These are phyloP conservation scores for Didymella arachidicola DNA, from an alignment of 2,329 filamentous ascomycete genomes.

Conservation along the genomic window DNA sequence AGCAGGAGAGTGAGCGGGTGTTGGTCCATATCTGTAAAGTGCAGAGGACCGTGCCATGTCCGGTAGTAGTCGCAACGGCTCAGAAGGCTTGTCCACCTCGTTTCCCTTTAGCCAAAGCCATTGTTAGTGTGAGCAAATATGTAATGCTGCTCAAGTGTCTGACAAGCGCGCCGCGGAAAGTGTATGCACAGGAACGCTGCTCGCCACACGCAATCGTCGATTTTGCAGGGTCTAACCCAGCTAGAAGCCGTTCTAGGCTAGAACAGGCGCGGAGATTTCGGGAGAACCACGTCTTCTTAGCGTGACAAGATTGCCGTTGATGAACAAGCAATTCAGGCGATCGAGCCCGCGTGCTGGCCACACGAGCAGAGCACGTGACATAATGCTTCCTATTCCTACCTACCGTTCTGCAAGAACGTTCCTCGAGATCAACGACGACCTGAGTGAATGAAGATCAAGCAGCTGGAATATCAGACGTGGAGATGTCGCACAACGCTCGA, in stretches of 20 bases:
- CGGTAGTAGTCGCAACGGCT: neutral
- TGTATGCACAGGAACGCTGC: neutral
- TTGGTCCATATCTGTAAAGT: conserved; percentile 3
- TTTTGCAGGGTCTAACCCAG: conserved; percentile 2
- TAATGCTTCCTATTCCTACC: too few species aligned
- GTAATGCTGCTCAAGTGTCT: neutral
- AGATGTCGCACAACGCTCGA: neutral
- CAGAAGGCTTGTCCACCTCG: neutral
- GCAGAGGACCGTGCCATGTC: neutral
- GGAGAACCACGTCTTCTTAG: neutral
- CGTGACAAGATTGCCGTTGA: neutral
- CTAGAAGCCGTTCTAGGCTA: conserved; percentile 4
- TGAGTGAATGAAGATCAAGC: neutral
- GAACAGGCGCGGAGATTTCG: neutral
- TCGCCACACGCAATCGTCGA: conserved; percentile 5
- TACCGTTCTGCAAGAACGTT: neutral
- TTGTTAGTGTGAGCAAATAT: neutral
- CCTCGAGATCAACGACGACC: neutral
- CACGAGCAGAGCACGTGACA: neutral
- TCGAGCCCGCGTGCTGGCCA: neutral
- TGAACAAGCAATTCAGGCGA: neutral
- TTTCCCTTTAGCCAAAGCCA: neutral
- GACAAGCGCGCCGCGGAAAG: neutral
- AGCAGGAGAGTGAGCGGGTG: conserved; percentile 11
- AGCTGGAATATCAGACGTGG: neutral